These are phyloP conservation scores for Sordariomycetes sp. DNA, from an alignment of 2,329 filamentous ascomycete genomes.

Conservation along the genomic window DNA sequence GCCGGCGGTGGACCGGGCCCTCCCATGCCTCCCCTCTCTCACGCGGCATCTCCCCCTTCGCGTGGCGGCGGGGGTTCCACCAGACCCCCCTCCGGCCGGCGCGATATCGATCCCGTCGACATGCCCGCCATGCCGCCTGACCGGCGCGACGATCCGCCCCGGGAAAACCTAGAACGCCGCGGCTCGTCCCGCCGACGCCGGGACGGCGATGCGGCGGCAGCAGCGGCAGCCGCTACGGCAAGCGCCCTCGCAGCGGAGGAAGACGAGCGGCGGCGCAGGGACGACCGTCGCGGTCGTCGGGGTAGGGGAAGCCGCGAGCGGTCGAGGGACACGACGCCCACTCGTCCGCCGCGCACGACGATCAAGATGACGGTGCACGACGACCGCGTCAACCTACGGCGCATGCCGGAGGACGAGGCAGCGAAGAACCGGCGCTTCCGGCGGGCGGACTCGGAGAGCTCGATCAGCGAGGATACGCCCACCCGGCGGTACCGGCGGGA, in stretches of 20 bases:
- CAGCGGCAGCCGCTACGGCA: constrained; percentile 35
- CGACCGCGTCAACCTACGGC: constrained; percentile 49
- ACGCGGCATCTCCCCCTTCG: background rate
- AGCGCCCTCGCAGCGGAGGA: constrained; percentile 38
- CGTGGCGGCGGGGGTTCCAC: background rate
- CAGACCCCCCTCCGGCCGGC: constrained; percentile 4
- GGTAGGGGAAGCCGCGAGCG: background rate
- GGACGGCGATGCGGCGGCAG: constrained; percentile 33
- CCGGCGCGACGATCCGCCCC: constrained; percentile 22
- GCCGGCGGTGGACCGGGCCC: constrained; percentile 7
- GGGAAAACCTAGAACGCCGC: background rate
- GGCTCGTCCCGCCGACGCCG: constrained; percentile 33
- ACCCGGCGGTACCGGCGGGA: constrained; percentile 44
- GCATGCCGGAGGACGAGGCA: constrained; percentile 50
- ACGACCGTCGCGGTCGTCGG: constrained; percentile 12
- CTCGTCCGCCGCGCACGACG: constrained; percentile 35
- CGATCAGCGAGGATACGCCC: constrained; percentile 40
- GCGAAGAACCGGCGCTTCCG: constrained; percentile 27
- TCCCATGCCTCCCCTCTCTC: constrained; percentile 12
- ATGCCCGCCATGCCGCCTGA: constrained; percentile 48
- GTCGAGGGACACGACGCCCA: constrained; percentile 27
- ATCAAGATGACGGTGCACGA: constrained; percentile 51
- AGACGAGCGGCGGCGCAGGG: constrained; percentile 7
- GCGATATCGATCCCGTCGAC: constrained; percentile 21
- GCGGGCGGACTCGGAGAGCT: constrained; percentile 42